Base-by-base conservation (phyloP, 2,329 filamentous ascomycete genomes). In the Pestalotiopsis sp. region DNA sequence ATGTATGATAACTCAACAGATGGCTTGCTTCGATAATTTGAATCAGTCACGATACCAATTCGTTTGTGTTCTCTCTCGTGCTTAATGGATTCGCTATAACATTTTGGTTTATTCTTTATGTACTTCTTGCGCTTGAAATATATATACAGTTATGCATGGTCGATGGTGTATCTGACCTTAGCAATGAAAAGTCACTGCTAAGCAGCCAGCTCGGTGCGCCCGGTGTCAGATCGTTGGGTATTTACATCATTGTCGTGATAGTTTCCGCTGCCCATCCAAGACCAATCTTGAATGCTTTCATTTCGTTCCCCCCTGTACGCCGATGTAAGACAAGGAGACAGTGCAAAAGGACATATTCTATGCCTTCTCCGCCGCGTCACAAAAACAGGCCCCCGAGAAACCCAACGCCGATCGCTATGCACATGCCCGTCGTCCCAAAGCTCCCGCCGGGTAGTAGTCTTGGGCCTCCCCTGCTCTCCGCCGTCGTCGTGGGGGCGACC, bases 331-430 rank as follows among this genome's bases (percentile, higher is more conserved):
- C 31, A 17, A 38, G 27, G 14, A n/a, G 45, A 36, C 4, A 41
- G 12, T 13, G 25, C 41, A 57, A 11, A n/a, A 11, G 11, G 23
- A 4, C 57, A 23, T 59, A 23, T 59, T 27, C 13, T 25, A 13
- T 59, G 57, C 17, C 59, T 62, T n/a, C 13, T 56, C 65, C 17
- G 31, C 31, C 31, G 13, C 12, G 14, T 61, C 27, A 67, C 58
- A 72, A 71, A 68, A 75, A 56, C 65, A 71, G 61, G 52, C 65
- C 49, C 36, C 70, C 75, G 69, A 80, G 73, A 71, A 79, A 65
- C 76, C 78, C 80, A 77, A 81, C 79, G 76, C 82, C 78, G 72
- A 80, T 76, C 73, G 78, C 79, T 77, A 84, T 81, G 77, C 78
- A 82, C 59, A 69, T 57, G 61, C 71, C 39, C 14, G 61, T 61